Base-by-base conservation (phyloP, 345 rosid genomes). In the Eucalyptus cloeziana region DNA sequence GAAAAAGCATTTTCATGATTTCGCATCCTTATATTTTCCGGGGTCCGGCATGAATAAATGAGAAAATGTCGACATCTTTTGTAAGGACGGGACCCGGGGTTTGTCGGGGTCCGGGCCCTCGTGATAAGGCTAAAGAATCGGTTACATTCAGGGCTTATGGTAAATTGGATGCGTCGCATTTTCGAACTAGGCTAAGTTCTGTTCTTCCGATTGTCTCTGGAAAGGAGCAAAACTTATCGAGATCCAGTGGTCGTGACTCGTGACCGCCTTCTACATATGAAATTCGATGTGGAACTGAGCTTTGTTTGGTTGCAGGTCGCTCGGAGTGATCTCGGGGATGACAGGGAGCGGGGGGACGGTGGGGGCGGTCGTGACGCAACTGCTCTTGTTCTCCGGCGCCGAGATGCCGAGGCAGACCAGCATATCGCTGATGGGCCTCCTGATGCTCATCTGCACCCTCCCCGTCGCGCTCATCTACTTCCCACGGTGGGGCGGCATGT, bases 351-450 rank as follows among this genome's bases (percentile, higher is more conserved):
- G 99, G 24, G 99, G 99, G 4, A 95, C 98, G 0, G 71, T 94
- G 13, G 99, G 98, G 12, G 98, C 98, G 17, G 98, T 96, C 30
- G 94, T 92, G 88, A 97, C 96, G 10, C 96, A 96, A 90, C 40
- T 90, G 88, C 45, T 97, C 71, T 86, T 97, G 87, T 96, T 96
- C 91, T 94, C 98, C 0, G 98, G 99, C 16, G 87, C 93, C 5
- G 67, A 60, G 89, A 91, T 93, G 90, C 88, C 93, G 10, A 94
- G 62, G 88, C 94, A 94, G 89, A 94, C 93, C 79, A 94, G 99
- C 91, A 96, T 97, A 90, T 96, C 99, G 40, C 93, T 97, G 6
- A 97, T 96, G 99, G 99, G 99, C 16, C 86, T 97, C 25, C 91
- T 96, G 96, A 94, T 94, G 89, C 87, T 96, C 43, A 33, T 91